A percentile compares a stretch with the other conserved stretches of the same genome.
These are phyloP conservation scores for Ciborinia camelliae DNA, from an alignment of 2,329 filamentous ascomycete species.

Conservation along the genomic window DNA sequence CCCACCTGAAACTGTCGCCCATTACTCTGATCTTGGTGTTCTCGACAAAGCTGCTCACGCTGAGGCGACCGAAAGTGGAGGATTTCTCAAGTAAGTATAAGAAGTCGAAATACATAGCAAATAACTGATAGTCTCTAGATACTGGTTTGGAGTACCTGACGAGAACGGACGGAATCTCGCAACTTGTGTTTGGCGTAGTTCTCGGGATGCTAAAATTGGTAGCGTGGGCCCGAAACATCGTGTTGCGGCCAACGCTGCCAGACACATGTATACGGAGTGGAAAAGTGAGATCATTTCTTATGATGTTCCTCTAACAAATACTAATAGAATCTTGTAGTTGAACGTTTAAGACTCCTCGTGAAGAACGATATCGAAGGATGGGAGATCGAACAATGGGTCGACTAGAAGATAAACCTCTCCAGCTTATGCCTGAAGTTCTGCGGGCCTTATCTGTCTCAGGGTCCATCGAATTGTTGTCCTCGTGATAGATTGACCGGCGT, in stretches of 20 bases:
- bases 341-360: constrained; percentile 66
- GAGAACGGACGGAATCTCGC: constrained; percentile 71
- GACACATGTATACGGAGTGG: constrained; percentile 63
- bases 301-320: background rate
- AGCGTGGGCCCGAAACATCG: constrained; percentile 58
- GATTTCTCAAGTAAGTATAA: constrained; percentile 66
- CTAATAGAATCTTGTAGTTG: constrained; percentile 41
- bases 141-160: constrained; percentile 83
- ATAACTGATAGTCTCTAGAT: constrained; percentile 45
- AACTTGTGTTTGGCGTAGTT: constrained; percentile 67
- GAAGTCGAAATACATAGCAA: background rate
- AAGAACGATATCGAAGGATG: constrained; percentile 62
- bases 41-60: constrained; percentile 77
- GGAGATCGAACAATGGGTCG: constrained; percentile 58
- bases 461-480: background rate
- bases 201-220: constrained; percentile 57
- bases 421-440: background rate
- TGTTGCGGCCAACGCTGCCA: constrained; percentile 63
- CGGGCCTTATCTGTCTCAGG: no score
- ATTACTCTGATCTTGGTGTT: constrained; percentile 60
- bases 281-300: constrained; percentile 40
- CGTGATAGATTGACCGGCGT: background rate
- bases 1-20: constrained; percentile 56
- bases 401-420: constrained; percentile 29
- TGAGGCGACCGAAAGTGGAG: constrained; percentile 75